Evolutionary conservation across 2,329 filamentous ascomycete genomes (phyloP).

Genomic region (Talaromyces amestolkiae): DNA sequence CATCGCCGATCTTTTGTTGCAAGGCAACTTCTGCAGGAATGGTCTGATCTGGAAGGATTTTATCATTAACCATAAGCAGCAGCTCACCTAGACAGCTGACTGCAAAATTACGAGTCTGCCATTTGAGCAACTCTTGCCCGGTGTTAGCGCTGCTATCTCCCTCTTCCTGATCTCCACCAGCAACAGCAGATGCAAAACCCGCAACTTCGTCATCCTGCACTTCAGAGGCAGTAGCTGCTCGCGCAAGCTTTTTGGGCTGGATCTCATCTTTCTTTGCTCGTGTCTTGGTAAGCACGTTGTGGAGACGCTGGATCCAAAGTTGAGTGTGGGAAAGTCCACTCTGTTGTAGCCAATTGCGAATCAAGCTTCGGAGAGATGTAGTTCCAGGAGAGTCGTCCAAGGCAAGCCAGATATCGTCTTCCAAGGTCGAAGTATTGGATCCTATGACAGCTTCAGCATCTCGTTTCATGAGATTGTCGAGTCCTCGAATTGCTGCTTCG

Average conservation of each 20-base stretch:
- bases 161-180: constrained; percentile 59
- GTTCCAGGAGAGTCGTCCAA: constrained; percentile 76
- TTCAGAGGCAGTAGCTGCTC: constrained; percentile 61
- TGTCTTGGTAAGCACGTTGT: constrained; percentile 84
- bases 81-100: constrained; percentile 86
- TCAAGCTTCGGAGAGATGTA: constrained; percentile 77
- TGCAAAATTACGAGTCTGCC: constrained; percentile 93
- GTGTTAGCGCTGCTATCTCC: constrained; percentile 48
- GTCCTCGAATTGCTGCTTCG: constrained; percentile 78
- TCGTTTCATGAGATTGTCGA: constrained; percentile 93
- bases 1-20: constrained; percentile 81
- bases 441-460: constrained; percentile 78
- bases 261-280: constrained; percentile 61
- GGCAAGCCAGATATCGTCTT: constrained; percentile 88
- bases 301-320: constrained; percentile 85
- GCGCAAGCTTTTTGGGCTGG: constrained; percentile 33
- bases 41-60: constrained; percentile 73
- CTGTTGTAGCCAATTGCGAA: constrained; percentile 90
- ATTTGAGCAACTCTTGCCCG: constrained; percentile 83
- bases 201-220: constrained; percentile 95
- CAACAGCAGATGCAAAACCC: constrained; percentile 78
- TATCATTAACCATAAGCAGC: constrained; percentile 73
- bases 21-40: constrained; percentile 74
- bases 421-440: constrained; percentile 72
- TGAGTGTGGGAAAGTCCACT: constrained; percentile 76